Base-by-base conservation (phyloP, 768 basidiomycete species). In the Trametes maxima region DNA sequence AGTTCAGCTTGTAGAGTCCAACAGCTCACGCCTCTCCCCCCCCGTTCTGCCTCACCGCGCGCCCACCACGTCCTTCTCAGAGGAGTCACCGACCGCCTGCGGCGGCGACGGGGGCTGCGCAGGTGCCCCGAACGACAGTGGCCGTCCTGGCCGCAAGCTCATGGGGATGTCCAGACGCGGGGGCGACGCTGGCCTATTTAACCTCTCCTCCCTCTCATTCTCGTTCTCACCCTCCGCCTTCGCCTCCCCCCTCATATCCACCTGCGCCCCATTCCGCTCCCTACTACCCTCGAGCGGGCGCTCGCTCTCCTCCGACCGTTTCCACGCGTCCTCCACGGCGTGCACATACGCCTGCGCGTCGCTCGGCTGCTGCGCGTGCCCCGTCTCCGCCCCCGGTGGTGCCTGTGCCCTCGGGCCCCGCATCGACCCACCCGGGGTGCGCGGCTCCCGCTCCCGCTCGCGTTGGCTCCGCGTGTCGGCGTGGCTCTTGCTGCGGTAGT, bases 321-420 rank as follows among this genome's bases (percentile, higher is more conserved):
- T 40, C 59, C 47, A 50, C 36, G 37, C 36, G 3, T n/a, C n/a
- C 35, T 58, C 56, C 17, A 47, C 45, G 10, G 51, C 47, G 36
- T 39, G 39, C 40, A 17, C 45, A 28, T 55, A 54, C 59, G 24
- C 59, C 54, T 61, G 49, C 59, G 58, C 58, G 33, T 59, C 58
- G 56, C 56, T 57, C 39, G 57, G 39, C 42, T 37, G 24, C 25
- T n/a, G 24, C 24, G 11, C 13, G 14, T 42, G 49, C 19, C 37
- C 49, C n/a, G 4, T 19, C 33, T 3, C 57, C 33, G 16, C 14
- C n/a, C 2, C 54, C 12, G 44, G 24, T 17, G 44, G 24, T 47
- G 25, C 56, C 28, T 19, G 13, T 19, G 19, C 21, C 17, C 28
- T 22, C 19, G 51, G 21, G 37, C 22, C 8, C 11, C 51, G 35